These are phyloP conservation scores for Uromyces viciae-fabae DNA, from an alignment of 1,284 basidiomycete species.

Conservation along the genomic window DNA sequence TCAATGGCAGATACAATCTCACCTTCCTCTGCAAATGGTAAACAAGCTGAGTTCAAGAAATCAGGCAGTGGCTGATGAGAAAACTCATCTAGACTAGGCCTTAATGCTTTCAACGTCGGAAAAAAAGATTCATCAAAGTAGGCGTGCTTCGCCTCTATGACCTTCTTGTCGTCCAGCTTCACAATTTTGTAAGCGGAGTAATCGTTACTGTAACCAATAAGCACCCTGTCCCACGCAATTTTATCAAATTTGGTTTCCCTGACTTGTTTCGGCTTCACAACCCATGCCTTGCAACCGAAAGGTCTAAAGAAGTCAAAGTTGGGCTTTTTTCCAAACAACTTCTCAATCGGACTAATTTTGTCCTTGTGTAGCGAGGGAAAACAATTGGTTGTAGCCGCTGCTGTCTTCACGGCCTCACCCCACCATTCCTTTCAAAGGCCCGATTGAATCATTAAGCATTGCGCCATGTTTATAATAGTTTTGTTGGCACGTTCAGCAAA, in stretches of 20 bases:
- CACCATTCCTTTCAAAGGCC: neutral
- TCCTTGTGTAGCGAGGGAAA: neutral
- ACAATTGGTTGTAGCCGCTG: neutral
- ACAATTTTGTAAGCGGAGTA: neutral
- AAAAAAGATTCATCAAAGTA: neutral
- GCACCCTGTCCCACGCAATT: neutral
- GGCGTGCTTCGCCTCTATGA: neutral
- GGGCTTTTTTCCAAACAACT: neutral
- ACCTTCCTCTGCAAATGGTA: no score
- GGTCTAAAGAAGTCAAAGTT: neutral
- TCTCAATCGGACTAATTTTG: neutral
- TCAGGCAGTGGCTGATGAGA: neutral
- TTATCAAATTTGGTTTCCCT: neutral
- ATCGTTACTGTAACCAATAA: neutral
- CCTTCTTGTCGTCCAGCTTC: neutral
- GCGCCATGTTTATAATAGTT: neutral
- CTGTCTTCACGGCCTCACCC: neutral
- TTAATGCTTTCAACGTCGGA: neutral
- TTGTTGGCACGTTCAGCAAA: neutral
- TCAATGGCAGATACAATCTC: no score
- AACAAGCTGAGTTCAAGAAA: neutral
- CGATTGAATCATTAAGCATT: neutral
- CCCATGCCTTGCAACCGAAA: neutral
- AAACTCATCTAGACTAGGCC: neutral
- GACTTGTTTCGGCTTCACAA: neutral